phyloP scores from a whole-genome alignment of 768 basidiomycete species.

The Termitomyces sp. region DNA sequence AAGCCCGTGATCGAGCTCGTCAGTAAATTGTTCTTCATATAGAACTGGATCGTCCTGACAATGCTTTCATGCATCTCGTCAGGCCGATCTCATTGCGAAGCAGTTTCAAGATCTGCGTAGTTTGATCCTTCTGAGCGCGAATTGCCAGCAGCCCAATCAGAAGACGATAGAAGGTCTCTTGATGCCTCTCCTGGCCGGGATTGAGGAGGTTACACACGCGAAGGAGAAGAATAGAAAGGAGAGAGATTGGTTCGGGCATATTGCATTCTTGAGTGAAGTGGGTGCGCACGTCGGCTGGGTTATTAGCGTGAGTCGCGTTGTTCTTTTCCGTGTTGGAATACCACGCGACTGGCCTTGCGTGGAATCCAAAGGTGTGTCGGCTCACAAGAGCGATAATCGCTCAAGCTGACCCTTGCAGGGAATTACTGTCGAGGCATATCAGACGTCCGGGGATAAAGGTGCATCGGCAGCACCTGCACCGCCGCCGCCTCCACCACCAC shows the following conservation, averaged over 20 bases:
- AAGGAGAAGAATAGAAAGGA: constrained; percentile 82
- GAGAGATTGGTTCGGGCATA: constrained; percentile 78
- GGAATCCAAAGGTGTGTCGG: constrained; percentile 75
- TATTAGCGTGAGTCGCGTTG: constrained; percentile 53
- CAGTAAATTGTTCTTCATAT: constrained; percentile 18
- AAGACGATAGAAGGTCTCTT: constrained; percentile 55
- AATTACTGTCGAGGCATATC: constrained; percentile 52
- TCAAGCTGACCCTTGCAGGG: constrained; percentile 40
- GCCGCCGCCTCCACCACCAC: constrained; percentile 55
- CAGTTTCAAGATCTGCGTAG: constrained; percentile 67
- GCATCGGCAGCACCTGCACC: constrained; percentile 46
- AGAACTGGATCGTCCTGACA: neutral
- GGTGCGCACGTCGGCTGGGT: constrained; percentile 87
- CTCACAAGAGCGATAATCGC: neutral
- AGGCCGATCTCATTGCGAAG: constrained; percentile 70
- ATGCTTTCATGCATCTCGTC: neutral
- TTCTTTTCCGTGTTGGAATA: constrained; percentile 55
- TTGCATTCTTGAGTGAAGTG: constrained; percentile 81
- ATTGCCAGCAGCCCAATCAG: constrained; percentile 79
- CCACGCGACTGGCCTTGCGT: constrained; percentile 81
- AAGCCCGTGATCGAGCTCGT: constrained; percentile 79
- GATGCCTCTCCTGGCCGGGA: constrained; percentile 62
- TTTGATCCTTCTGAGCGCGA: constrained; percentile 61
- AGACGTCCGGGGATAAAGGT: constrained; percentile 19
- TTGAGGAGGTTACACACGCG: constrained; percentile 73